Base-by-base conservation (phyloP, 2,329 filamentous ascomycete species). In the Alternaria sp. region DNA sequence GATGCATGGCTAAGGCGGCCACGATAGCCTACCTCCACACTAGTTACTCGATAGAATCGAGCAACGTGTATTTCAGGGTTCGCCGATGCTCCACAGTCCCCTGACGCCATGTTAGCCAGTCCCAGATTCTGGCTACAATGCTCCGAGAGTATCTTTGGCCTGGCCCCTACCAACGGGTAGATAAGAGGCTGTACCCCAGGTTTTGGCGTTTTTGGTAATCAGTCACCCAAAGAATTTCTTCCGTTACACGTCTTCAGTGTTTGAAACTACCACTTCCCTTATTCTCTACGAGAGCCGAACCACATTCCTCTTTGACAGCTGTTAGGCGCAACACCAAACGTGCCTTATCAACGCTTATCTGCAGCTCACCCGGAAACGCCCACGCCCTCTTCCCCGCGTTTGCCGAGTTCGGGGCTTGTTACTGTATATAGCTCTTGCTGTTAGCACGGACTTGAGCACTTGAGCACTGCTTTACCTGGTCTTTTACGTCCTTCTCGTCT, bases 171-270 rank as follows among this genome's bases (percentile, higher is more conserved):
- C 60, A 62, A 59, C 62, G 63, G 62, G 59, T 71, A 70, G 75
- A 77, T 76, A 78, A 77, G 71, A 58, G 46, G 63, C 59, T 70
- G 69, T 74, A 78, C 74, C 74, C 74, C 73, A 70, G 74, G 67
- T 74, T 77, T 65, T 59, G 65, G 68, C 65, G 59, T 69, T 69
- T 69, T 53, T 62, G 47, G 24, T 34, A 55, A 43, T 42, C 44
- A 38, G 43, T 59, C 46, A 34, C 51, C 47, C 51, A 61, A 48
- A 22, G 54, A 34, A 53, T 39, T 38, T 59, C 49, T 30, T 51
- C 49, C 56, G 49, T 59, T 57, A 42, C 42, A 38, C 32, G 6
- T 14, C 20, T 38, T 38, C 32, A 36, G 30, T 49, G n/a, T 42
- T 42, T 51, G 16, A 42, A 53, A 60, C 8, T 22, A 14, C 20